Evolutionary conservation across 495 filamentous ascomycete genomes (phyloP).

Genomic region (Terfezia boudieri): DNA sequence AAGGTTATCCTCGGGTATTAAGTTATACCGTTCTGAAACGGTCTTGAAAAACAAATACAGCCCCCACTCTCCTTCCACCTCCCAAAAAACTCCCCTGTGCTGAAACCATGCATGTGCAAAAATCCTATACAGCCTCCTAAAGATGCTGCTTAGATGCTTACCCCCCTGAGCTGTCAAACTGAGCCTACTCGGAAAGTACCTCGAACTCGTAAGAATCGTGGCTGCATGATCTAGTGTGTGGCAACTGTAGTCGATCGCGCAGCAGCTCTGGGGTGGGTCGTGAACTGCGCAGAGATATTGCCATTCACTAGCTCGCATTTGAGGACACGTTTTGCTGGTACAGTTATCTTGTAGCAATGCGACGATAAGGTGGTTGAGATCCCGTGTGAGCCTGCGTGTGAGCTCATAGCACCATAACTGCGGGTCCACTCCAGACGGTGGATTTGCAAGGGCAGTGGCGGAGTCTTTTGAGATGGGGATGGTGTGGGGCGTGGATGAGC

Average conservation of each 20-base stretch:
- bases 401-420: conserved; percentile 94
- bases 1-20: conserved; percentile 83
- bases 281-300: conserved; percentile 97
- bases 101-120: conserved; percentile 99
- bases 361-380: conserved; percentile 76
- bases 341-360: conserved; percentile 81
- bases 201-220: conserved; percentile 68
- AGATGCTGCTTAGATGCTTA: conserved; percentile 80
- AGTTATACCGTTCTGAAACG: conserved; percentile 70
- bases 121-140: conserved; percentile 79
- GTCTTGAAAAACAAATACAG: conserved; percentile 93
- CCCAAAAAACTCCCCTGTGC: conserved; percentile 86
- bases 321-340: conserved; percentile 66
- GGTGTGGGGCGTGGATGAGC: conserved; percentile 25
- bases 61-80: conserved; percentile 68
- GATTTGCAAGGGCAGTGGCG: conserved; percentile 47
- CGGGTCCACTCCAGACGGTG: conserved; percentile 58
- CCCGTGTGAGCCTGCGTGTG: conserved; percentile 78
- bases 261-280: conserved; percentile 82
- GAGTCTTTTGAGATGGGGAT: conserved; percentile 50
- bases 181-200: conserved; percentile 77
- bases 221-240: conserved; percentile 95
- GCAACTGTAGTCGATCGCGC: conserved; percentile 95
- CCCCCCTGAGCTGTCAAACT: conserved; percentile 42
- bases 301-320: conserved; percentile 98